Percentiles rank a stretch among this genome's conserved stretches.
phyloP scores from a whole-genome alignment of 2,329 filamentous ascomycete genomes.

The Microdochium trichocladiopsis region DNA sequence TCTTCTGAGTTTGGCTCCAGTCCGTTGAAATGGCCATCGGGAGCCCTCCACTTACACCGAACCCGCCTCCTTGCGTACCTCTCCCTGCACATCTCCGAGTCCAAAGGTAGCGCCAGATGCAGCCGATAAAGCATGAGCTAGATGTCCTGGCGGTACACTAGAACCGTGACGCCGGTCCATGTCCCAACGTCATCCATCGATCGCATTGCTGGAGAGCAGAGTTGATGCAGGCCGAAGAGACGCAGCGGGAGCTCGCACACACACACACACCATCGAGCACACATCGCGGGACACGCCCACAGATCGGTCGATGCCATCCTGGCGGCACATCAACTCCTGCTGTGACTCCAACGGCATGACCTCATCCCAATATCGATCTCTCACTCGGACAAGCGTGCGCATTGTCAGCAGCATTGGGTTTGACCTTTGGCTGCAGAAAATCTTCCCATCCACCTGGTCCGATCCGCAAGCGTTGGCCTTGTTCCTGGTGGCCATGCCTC shows the following conservation, averaged over 20 bases:
- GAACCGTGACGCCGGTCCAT: neutral
- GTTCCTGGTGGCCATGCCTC: neutral
- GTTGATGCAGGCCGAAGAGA: neutral
- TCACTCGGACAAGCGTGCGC: neutral
- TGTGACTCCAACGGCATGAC: neutral
- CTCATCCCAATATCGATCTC: neutral
- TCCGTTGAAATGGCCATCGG: too few species aligned
- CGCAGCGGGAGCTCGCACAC: neutral
- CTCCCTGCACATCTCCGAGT: neutral
- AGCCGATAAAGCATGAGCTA: neutral
- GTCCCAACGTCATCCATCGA: neutral
- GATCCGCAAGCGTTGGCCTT: neutral
- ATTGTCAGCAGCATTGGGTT: neutral
- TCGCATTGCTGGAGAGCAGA: neutral
- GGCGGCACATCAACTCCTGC: neutral
- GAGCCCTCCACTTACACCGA: too few species aligned
- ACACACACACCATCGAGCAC: neutral
- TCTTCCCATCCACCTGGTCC: neutral
- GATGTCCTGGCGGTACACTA: neutral
- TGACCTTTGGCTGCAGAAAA: neutral
- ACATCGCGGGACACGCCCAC: neutral
- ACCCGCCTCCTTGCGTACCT: neutral
- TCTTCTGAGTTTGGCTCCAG: too few species aligned
- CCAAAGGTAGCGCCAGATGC: neutral
- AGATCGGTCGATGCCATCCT: neutral